These are phyloP conservation scores for Glebionis coronaria DNA, from an alignment of 129 eudicot genomes.

Conservation along the genomic window DNA sequence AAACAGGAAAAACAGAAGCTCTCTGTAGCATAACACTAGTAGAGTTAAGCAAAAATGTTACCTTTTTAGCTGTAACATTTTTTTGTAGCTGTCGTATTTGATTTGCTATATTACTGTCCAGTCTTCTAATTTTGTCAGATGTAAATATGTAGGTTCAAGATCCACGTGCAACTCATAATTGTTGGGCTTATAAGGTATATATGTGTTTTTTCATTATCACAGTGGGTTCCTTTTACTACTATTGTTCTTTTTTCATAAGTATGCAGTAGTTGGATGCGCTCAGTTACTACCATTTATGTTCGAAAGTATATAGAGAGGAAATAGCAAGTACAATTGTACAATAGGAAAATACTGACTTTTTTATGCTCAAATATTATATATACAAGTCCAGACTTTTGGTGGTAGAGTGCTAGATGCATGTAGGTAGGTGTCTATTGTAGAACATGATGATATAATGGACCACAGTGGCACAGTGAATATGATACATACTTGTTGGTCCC, in stretches of 20 bases:
- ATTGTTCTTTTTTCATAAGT: background rate
- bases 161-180: conserved; percentile 86
- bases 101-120: conserved; percentile 21
- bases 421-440: background rate
- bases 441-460: background rate
- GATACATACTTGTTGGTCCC: background rate
- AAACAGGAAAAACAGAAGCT: background rate
- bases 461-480: background rate
- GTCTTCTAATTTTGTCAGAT: conserved; percentile 21
- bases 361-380: background rate
- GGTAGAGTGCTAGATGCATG: conserved; percentile 1
- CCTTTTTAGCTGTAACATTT: background rate
- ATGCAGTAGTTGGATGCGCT: background rate
- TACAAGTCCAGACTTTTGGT: background rate
- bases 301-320: conserved; percentile 4
- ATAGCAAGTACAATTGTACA: conserved; percentile 7
- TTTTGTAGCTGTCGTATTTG: background rate
- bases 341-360: background rate
- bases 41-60: conserved; percentile 2
- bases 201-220: conserved; percentile 7
- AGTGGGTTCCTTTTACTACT: background rate
- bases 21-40: background rate
- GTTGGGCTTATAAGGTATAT: conserved; percentile 93
- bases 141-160: conserved; percentile 52
- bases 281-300: conserved; percentile 3